These are phyloP conservation scores for Xylariaceae sp. DNA, from an alignment of 2,329 filamentous ascomycete species.

Conservation along the genomic window DNA sequence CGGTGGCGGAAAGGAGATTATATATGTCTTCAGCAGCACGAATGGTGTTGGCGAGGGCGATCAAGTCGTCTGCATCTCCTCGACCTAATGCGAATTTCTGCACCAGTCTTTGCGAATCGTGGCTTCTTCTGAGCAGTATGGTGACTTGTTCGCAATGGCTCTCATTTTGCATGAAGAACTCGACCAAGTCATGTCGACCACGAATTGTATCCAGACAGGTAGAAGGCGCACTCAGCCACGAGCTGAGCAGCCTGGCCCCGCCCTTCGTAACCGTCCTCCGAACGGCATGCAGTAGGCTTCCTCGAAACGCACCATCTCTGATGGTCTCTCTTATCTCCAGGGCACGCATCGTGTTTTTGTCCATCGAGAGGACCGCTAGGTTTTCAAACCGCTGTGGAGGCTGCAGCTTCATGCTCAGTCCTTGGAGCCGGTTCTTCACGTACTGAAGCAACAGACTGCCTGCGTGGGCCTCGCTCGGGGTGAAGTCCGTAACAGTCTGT, in stretches of 20 bases:
- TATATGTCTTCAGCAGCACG: slow-evolving; percentile 64
- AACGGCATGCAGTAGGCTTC: slow-evolving; percentile 85
- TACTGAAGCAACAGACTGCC: slow-evolving; percentile 81
- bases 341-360: slow-evolving; percentile 84
- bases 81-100: slow-evolving; percentile 91
- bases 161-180: slow-evolving; percentile 61
- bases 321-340: slow-evolving; percentile 86
- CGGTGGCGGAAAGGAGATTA: slow-evolving; percentile 34
- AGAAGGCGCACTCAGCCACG: slow-evolving; percentile 85
- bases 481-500: slow-evolving; percentile 52
- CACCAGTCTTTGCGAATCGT: slow-evolving; percentile 82
- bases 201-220: slow-evolving; percentile 79
- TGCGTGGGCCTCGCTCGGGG: slow-evolving; percentile 63
- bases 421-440: slow-evolving; percentile 71
- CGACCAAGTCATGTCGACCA: slow-evolving; percentile 73
- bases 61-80: slow-evolving; percentile 86
- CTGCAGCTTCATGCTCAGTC: slow-evolving; percentile 74
- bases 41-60: slow-evolving; percentile 78
- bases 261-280: slow-evolving; percentile 87
- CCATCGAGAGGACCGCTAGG: slow-evolving; percentile 79
- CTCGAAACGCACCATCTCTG: slow-evolving; percentile 69
- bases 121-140: slow-evolving; percentile 64
- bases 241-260: slow-evolving; percentile 75
- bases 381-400: slow-evolving; percentile 70
- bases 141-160: slow-evolving; percentile 66